Base-by-base conservation (phyloP, 176 grass and related monocot genomes). In the Poa annua region DNA sequence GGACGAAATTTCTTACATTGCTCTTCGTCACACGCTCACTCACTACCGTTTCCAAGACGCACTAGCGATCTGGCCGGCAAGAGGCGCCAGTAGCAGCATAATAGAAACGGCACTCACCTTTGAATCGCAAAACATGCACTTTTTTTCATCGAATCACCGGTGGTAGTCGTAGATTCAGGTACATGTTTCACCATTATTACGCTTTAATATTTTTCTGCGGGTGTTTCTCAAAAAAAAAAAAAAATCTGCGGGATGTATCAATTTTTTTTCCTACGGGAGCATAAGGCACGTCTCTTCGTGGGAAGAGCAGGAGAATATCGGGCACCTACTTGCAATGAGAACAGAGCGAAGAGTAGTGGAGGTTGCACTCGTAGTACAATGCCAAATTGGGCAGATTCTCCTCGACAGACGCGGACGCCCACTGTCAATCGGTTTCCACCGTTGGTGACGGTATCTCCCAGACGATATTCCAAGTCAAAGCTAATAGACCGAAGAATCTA, bases 321-420 rank as follows among this genome's bases (percentile, higher is more conserved):
- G 25, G 5, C 19, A 50, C 2, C 20, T 26, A 6, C 32, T 13
- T 21, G 68, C 47, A 62, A 33, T 1, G 71, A 11, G 48, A 66
- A 24, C 3, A 53, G 56, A 12, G 2, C 3, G 44, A 36, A n/a
- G 16, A 57, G 61, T 71, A 49, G 81, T 80, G 54, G 83, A 4
- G 42, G 64, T 47, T 78, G 65, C 88, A 57, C 53, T 78, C 65
- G 55, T 82, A 66, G 55, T 72, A 66, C 16, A 3, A 48, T 83
- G 79, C 74, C 79, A 86, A 78, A 82, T 66, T 73, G 20, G 48
- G 78, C 66, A 74, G 74, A 90, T 86, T 90, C 88, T 81, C 39
- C 73, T 53, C 22, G 14, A 51, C 66, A 66, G 13, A 86, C 49
- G 38, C 53, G 79, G 49, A 57, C 11, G 64, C 26, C 24, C 72